phyloP scores from a whole-genome alignment of 2,329 filamentous ascomycete genomes.

The Aspergillus melleus region DNA sequence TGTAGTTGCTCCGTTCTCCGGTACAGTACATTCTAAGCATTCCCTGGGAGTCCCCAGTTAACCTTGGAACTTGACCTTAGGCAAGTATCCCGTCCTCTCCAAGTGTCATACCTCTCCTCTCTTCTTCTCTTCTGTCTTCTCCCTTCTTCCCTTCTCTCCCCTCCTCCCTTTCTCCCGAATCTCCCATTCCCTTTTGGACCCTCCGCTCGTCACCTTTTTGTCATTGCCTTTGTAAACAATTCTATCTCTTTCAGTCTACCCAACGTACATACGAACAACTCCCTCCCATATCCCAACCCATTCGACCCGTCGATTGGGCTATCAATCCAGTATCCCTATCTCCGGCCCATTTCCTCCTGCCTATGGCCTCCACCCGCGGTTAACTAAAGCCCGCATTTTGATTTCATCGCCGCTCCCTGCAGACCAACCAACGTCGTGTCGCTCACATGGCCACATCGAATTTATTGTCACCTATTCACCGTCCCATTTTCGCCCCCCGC shows the following conservation, averaged over 20 bases:
- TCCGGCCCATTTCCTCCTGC: neutral
- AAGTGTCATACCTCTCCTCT: neutral
- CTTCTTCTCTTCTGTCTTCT: neutral
- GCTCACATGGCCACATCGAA: constrained; percentile 32
- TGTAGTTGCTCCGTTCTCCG: too few relatives aligned
- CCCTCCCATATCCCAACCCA: too few relatives aligned
- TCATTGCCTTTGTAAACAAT: neutral
- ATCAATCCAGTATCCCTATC: neutral
- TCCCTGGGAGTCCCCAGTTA: too few relatives aligned
- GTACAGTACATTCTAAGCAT: too few relatives aligned
- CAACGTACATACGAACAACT: neutral
- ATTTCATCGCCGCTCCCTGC: constrained; percentile 26
- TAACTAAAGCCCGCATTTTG: constrained; percentile 19
- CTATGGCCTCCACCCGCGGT: constrained; percentile 20
- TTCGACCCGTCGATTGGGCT: neutral
- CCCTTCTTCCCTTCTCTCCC: constrained; percentile 1
- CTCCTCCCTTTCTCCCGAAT: neutral
- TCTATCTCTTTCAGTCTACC: neutral
- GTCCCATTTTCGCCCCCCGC: constrained; percentile 12
- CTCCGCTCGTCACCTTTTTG: neutral
- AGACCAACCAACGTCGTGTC: constrained; percentile 13
- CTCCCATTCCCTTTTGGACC: neutral
- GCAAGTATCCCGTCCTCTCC: too few relatives aligned
- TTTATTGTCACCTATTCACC: constrained; percentile 12
- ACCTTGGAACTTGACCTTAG: too few relatives aligned